Conservation (phyloP, 495 filamentous ascomycete species). For the Trichoderma virens region DNA sequence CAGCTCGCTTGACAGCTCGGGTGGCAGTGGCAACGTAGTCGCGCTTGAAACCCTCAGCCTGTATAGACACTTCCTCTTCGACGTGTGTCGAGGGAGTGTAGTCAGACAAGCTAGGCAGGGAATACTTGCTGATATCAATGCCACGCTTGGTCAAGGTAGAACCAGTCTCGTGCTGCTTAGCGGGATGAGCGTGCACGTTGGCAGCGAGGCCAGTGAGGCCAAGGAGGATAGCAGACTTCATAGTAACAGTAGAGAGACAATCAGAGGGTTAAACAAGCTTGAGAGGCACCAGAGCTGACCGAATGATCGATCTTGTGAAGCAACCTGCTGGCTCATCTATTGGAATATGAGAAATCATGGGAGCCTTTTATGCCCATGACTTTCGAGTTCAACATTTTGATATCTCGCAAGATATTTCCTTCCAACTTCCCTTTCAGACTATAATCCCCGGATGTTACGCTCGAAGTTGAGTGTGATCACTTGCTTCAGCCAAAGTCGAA, state of each 20-base stretch:
- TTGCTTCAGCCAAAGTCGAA: not conserved
- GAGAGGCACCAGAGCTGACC: not conserved
- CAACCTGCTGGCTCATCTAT: not conserved
- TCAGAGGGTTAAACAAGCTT: not conserved
- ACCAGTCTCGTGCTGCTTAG: constrained; percentile 16
- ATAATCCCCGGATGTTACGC: not conserved
- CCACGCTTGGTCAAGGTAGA: constrained; percentile 23
- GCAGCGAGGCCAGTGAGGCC: constrained; percentile 25
- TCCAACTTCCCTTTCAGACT: not conserved
- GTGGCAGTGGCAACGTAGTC: constrained; percentile 29
- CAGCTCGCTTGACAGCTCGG: constrained; percentile 23
- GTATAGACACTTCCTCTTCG: constrained; percentile 7
- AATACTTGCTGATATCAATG: constrained; percentile 25
- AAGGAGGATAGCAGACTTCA: constrained; percentile 26
- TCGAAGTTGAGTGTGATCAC: not conserved
- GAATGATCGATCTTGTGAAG: not conserved
- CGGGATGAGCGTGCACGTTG: constrained; percentile 18
- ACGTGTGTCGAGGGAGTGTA: constrained; percentile 20
- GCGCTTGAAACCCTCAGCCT: constrained; percentile 17
- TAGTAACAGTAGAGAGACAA: constrained; percentile 13
- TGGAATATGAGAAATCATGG: not conserved
- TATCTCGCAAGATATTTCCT: not conserved
- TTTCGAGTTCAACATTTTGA: not conserved
- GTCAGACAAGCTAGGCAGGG: constrained; percentile 22
- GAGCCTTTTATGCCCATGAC: not conserved